Percentiles rank a stretch among this genome's conserved stretches.
Conservation (phyloP, 2,329 filamentous ascomycete genomes). For the Paraphoma chrysanthemicola region DNA sequence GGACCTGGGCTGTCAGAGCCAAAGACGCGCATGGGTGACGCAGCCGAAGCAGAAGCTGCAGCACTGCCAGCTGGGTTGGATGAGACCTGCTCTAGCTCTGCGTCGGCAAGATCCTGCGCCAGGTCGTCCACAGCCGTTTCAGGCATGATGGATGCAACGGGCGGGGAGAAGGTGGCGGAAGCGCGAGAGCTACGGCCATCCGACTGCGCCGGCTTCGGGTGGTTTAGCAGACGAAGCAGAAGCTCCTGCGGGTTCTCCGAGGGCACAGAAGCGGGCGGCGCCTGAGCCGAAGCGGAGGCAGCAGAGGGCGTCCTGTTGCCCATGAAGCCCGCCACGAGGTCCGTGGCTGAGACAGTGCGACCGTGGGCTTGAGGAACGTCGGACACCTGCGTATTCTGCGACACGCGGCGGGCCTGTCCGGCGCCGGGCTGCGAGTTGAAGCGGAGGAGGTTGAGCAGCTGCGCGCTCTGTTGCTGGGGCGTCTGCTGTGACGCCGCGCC, state of each 20-base stretch:
- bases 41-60: constrained; percentile 18
- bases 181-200: constrained; percentile 35
- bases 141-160: constrained; percentile 43
- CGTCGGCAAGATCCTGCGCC: constrained; percentile 54
- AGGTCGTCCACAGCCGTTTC: constrained; percentile 54
- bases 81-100: constrained; percentile 50
- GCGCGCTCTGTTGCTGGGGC: constrained; percentile 55
- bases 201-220: constrained; percentile 61
- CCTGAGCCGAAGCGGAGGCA: constrained; percentile 33
- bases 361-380: constrained; percentile 33
- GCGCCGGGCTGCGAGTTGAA: constrained; percentile 61
- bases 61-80: constrained; percentile 35
- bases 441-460: constrained; percentile 70
- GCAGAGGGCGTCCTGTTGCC: constrained; percentile 51
- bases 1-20: constrained; percentile 51
- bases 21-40: constrained; percentile 42
- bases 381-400: constrained; percentile 30
- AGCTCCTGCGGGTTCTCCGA: constrained; percentile 79
- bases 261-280: constrained; percentile 36
- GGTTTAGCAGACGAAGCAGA: constrained; percentile 83
- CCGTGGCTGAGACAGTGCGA: constrained; percentile 60
- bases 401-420: constrained; percentile 44
- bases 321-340: constrained; percentile 64
- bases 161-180: constrained; percentile 36
- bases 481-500: constrained; percentile 52